Base-by-base conservation (phyloP, 2,329 filamentous ascomycete species). In the Penicillium freii region DNA sequence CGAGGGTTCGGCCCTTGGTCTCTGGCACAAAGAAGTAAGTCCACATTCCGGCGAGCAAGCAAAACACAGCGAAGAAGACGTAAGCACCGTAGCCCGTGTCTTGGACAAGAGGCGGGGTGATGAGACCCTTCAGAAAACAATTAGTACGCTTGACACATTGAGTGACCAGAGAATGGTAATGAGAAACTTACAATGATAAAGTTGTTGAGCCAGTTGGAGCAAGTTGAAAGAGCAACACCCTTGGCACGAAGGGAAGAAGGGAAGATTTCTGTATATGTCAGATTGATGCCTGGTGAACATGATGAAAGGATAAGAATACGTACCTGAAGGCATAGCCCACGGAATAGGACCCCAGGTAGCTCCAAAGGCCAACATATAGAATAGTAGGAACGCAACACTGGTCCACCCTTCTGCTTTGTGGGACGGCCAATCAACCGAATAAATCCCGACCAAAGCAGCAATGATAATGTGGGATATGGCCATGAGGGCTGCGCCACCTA, bases 291-390 rank as follows among this genome's bases (percentile, higher is more conserved):
- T 38, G 3, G 25, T 42, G 5, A 13, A 27, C 7, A 21, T 2
- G 5, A n/a, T n/a, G 23, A 36, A n/a, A 29, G 19, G 0, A 19
- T n/a, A 5, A 15, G 6, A 11, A 9, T 9, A 60, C 61, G 25
- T 61, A 72, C 69, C 71, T 6, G 69, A 67, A 29, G 80, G 77
- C 54, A 79, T 71, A 0, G 72, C 74, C 76, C 74, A 76, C 5
- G 71, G 77, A 0, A 83, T 76, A 2, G 81, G 80, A 0, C 81
- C 82, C 81, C 83, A 88, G 0, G 80, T 80, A 0, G 79, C 81
- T 2, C 84, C 84, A 63, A 89, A 89, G 2, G 80, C 78, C 23
- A 87, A 72, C 69, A 88, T 83, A 66, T 87, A 87, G 43, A 87
- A 78, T 47, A 87, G 77, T n/a, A 86, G 74, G 61, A 86, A 82